A percentile compares a stretch with the other conserved stretches of the same genome.
phyloP scores from a whole-genome alignment of 1,139 yeast genomes.

The Yamadazyma conglobata region DNA sequence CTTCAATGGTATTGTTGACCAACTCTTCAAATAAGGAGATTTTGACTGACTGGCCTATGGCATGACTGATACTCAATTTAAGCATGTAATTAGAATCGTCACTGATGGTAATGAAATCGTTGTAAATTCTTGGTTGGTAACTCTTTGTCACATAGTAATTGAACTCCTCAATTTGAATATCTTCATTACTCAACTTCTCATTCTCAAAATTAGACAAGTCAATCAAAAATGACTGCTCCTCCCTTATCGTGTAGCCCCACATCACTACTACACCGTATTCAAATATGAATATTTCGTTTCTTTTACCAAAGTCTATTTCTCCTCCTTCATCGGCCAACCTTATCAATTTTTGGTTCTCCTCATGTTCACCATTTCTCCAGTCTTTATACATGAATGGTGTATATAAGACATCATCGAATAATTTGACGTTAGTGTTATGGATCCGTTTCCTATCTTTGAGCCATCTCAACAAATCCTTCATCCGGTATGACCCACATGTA shows the following conservation, averaged over 20 bases:
- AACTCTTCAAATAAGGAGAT: slow-evolving; percentile 92
- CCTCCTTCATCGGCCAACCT: slow-evolving; percentile 92
- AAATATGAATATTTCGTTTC: slow-evolving; percentile 79
- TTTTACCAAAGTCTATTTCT: slow-evolving; percentile 77
- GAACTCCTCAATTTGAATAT: slow-evolving; percentile 89
- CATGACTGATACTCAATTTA: slow-evolving; percentile 85
- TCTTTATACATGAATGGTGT: slow-evolving; percentile 85
- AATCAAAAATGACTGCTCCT: slow-evolving; percentile 76
- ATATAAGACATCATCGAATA: slow-evolving; percentile 90
- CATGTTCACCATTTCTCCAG: slow-evolving; percentile 53
- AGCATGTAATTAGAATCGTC: slow-evolving; percentile 91
- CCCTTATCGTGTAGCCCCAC: slow-evolving; percentile 90
- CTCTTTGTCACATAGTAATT: slow-evolving; percentile 90
- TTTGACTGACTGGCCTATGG: slow-evolving; percentile 88
- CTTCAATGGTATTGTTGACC: slow-evolving; percentile 93
- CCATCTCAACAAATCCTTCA: slow-evolving; percentile 86
- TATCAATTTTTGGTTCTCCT: slow-evolving; percentile 42
- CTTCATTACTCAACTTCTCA: slow-evolving; percentile 87
- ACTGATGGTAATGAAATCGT: slow-evolving; percentile 87
- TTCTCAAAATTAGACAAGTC: slow-evolving; percentile 86
- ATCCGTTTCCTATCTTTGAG: slow-evolving; percentile 71
- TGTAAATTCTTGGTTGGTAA: slow-evolving; percentile 92
- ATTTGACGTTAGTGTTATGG: slow-evolving; percentile 77
- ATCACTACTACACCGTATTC: slow-evolving; percentile 92
- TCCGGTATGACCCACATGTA: slow-evolving; percentile 86